Evolutionary conservation across 768 basidiomycete genomes (phyloP), one percentile per base, ranked within the genome.

Genomic region (Lepiota brunneoincarnata): DNA sequence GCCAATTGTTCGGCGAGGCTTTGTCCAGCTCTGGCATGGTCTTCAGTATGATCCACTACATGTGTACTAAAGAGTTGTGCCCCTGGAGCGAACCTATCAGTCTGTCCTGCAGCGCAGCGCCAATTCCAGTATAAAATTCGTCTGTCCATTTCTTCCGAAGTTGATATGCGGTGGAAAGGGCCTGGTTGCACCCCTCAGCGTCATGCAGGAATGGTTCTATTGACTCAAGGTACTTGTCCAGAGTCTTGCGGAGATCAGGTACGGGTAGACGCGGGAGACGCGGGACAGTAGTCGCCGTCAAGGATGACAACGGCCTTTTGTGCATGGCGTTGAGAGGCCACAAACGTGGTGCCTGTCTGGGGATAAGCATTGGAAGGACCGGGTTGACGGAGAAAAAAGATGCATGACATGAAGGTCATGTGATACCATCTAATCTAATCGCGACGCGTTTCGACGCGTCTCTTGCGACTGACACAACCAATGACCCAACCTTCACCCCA

Each of bases 1-100:
- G 80, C 95, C 95, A 98, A 65, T 96, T 97, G 67, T 86, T 75
- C 0, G 93, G 91, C 6, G 93, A 94, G 1, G 75, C 72, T 59
- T 77, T 83, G 71, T 96, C 93, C 47, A 97, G 78, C 26, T 89
- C 93, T 86, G 67, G 46, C 21, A 39, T 44, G 37, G 45, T 14
- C 40, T 57, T 61, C 18, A 60, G 62, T 59, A 58, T 61, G 44
- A 65, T 9, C 7, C 31, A 31, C 31, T 31, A 9, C 7, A 10
- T n/a, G 63, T 49, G 57, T 36, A 2, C 47, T 54, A 49, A 24
- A 57, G 52, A 48, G 23, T 23, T 15, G 6, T 23, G 34, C 55
- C 54, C 46, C 35, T 35, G 31, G 17, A n/a, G 72, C 78, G 51
- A 59, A 89, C 91, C 89, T 57, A 84, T 69, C 47, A 96, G 70